Evolutionary conservation across 1,284 basidiomycete genomes (phyloP).

Genomic region (Neonothopanus nambi): DNA sequence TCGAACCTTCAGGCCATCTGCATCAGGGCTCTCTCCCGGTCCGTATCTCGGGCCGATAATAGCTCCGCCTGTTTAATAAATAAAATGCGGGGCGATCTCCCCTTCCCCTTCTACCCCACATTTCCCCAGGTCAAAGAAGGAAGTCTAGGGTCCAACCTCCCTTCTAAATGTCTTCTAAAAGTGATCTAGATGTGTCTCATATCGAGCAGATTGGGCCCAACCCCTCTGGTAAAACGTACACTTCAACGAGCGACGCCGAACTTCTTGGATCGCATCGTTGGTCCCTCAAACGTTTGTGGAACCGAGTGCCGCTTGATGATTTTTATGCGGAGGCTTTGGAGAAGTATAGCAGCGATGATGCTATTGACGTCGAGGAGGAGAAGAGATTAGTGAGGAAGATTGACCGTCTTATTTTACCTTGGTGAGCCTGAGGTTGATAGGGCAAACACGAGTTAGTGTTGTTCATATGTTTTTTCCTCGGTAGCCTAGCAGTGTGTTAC

Average conservation of each 20-base stretch:
- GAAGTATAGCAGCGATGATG: constrained; percentile 20
- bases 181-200: no score
- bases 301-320: constrained; percentile 15
- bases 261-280: constrained; percentile 16
- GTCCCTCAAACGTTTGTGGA: constrained; percentile 16
- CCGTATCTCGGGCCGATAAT: no score
- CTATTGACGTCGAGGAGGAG: constrained; percentile 18
- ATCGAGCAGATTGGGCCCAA: no score
- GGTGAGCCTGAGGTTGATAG: constrained; percentile 16
- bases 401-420: constrained; percentile 20
- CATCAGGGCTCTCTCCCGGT: no score
- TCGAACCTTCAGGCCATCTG: no score
- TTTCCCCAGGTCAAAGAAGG: no score
- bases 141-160: no score
- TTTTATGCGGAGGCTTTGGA: constrained; percentile 24
- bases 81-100: no score
- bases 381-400: constrained; percentile 19
- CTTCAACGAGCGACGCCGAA: constrained; percentile 8
- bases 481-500: constrained; percentile 18
- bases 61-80: no score
- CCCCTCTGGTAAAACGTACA: background rate
- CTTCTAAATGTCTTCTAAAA: no score
- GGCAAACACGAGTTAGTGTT: no score
- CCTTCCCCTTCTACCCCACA: no score
- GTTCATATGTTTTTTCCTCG: background rate